Base-by-base conservation (phyloP, 2,329 filamentous ascomycete genomes). In the Arthroderma uncinatum region DNA sequence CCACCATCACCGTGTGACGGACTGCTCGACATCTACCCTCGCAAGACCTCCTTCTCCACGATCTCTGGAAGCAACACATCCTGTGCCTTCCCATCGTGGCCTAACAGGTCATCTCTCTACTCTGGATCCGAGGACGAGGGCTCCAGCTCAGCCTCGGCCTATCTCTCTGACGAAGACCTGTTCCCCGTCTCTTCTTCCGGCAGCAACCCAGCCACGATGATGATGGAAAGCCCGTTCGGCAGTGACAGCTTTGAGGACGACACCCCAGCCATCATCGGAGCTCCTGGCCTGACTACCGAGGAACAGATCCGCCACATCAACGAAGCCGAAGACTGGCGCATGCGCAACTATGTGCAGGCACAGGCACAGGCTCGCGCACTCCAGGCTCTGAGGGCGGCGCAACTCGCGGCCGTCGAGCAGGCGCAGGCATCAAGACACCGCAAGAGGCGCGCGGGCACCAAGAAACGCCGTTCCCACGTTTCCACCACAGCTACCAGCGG, bases 81-180 rank as follows among this genome's bases (percentile, higher is more conserved):
- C 54, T 74, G 72, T 59, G 72, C 72, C 3, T 74, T 74, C 54
- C 72, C 72, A 7, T 74, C 72, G 3, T 74, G 72, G 72, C 72
- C 72, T 48, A 74, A 73, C 65, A 63, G 72, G 4, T 64, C 70
- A 1, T 71, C 70, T 7, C 67, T 74, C 19, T 65, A 69, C 59
- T 63, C 62, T 55, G 65, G 69, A 47, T 66, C 69, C 2, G 64
- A 67, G 12, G 66, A 65, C 1, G 67, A 62, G 6, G 23, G 44
- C 25, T 14, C n/a, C 28, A 36, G 30, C 50, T 66, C 68, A 52
- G 72, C 44, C 44, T 48, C 44, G 59, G 69, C 72, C 48, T 74
- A 71, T 54, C 69, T 74, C 28, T 73, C 72, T 10, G 72, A 74
- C 50, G 72, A 74, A 58, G 72, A 74, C 50, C 67, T 74, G 37